phyloP scores from a whole-genome alignment of 352 stramenopile genomes.

The Plasmopara viticola region DNA sequence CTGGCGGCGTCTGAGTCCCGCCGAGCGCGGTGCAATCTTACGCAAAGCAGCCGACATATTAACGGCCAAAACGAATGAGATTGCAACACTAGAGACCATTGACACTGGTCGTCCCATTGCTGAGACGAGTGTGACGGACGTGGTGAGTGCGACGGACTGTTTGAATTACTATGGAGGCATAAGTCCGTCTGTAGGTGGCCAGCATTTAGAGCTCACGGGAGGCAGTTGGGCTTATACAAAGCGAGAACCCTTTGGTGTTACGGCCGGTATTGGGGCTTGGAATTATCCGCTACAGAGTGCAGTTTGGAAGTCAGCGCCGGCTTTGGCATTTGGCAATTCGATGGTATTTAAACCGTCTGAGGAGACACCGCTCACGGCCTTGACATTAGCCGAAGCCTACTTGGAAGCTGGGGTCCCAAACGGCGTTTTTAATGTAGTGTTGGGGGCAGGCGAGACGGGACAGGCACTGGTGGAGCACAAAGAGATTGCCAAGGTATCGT shows the following conservation, averaged over 20 bases:
- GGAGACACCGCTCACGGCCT: conserved; percentile 74
- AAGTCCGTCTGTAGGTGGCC: conserved; percentile 52
- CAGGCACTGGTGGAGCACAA: conserved; percentile 47
- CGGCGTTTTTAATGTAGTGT: conserved; percentile 76
- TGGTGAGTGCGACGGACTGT: conserved; percentile 66
- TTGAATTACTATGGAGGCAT: conserved; percentile 76
- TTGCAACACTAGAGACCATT: conserved; percentile 67
- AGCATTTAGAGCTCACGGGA: conserved; percentile 56
- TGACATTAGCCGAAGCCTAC: conserved; percentile 64
- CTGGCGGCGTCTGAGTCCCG: conserved; percentile 56
- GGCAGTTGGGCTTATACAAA: conserved; percentile 76
- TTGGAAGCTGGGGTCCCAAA: conserved; percentile 60
- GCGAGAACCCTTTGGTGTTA: conserved; percentile 65
- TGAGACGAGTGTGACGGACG: conserved; percentile 65
- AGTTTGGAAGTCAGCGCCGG: conserved; percentile 72
- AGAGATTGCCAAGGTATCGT: conserved; percentile 71
- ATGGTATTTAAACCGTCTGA: conserved; percentile 91
- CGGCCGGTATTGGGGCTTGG: conserved; percentile 71
- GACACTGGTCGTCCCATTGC: conserved; percentile 73
- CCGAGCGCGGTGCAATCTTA: conserved; percentile 56
- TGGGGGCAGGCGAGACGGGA: conserved; percentile 56
- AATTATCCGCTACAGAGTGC: conserved; percentile 81
- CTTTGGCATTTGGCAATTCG: conserved; percentile 84
- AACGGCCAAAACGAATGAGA: conserved; percentile 47
- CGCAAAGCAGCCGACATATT: conserved; percentile 59